These are phyloP conservation scores for Gamarada debralockiae DNA, from an alignment of 495 filamentous ascomycete species.

Conservation along the genomic window DNA sequence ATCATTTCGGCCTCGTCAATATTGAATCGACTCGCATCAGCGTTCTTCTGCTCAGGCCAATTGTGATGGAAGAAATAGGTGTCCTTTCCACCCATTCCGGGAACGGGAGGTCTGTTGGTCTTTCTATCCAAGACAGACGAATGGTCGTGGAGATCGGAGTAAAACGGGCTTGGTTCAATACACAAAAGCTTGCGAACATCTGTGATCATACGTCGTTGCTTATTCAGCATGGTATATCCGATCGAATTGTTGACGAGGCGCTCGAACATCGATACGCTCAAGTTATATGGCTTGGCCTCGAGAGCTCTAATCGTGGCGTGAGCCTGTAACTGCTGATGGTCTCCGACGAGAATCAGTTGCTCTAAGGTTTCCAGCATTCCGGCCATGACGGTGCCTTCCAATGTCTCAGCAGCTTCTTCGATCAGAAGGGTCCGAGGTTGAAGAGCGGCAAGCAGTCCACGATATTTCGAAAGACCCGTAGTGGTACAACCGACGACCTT, in stretches of 20 bases:
- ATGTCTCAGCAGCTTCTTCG: conserved; percentile 73
- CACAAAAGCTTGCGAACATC: conserved; percentile 60
- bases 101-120: conserved; percentile 51
- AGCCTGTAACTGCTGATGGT: conserved; percentile 70
- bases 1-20: conserved; percentile 75
- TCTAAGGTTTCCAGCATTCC: conserved; percentile 65
- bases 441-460: conserved; percentile 65
- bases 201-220: conserved; percentile 70
- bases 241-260: conserved; percentile 69
- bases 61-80: conserved; percentile 71
- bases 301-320: conserved; percentile 52
- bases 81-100: conserved; percentile 73
- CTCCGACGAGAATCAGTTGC: conserved; percentile 73
- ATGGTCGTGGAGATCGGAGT: conserved; percentile 68
- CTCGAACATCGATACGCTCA: conserved; percentile 73
- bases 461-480: conserved; percentile 76
- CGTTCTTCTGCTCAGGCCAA: conserved; percentile 62
- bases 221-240: conserved; percentile 53
- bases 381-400: conserved; percentile 62
- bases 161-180: conserved; percentile 41
- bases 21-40: conserved; percentile 69
- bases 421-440: conserved; percentile 64
- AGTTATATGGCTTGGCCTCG: conserved; percentile 51
- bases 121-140: conserved; percentile 45
- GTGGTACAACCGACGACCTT: conserved; percentile 73